Evolutionary conservation across 768 basidiomycete species (phyloP).

Genomic region (Rhodotorula paludigena): DNA sequence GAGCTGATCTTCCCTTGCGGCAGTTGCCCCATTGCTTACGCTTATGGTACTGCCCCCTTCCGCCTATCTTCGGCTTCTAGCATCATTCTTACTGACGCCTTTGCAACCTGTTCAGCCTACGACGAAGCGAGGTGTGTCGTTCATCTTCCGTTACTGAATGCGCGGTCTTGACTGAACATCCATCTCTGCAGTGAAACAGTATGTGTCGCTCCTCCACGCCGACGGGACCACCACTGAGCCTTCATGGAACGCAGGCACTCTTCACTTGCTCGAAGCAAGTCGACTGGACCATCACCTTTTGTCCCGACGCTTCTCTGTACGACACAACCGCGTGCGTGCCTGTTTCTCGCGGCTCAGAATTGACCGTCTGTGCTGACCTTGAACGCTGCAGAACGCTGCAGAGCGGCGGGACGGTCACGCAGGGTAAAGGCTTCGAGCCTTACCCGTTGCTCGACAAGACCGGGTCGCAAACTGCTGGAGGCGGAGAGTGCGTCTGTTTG

Average conservation of each 20-base stretch:
- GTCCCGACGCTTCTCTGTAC: slow-evolving; percentile 8
- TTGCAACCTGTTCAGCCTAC: slow-evolving; percentile 5
- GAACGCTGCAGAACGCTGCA: neutral
- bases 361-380: too few relatives aligned
- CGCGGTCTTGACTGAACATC: too few relatives aligned
- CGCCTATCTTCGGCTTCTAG: neutral
- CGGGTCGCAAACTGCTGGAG: too few relatives aligned
- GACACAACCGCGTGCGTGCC: slow-evolving; percentile 4
- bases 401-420: slow-evolving; percentile 5
- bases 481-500: too few relatives aligned
- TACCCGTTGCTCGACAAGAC: too few relatives aligned
- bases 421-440: too few relatives aligned
- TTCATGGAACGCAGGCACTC: neutral
- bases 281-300: slow-evolving; percentile 18
- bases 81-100: neutral
- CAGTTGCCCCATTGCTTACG: neutral
- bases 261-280: slow-evolving; percentile 16
- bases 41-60: neutral
- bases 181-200: neutral
- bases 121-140: slow-evolving; percentile 1
- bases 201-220: neutral
- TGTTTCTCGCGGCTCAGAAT: neutral
- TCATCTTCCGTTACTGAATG: neutral
- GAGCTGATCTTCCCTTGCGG: neutral
- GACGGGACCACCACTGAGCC: neutral